Evolutionary conservation across 441 rosid species (phyloP).

Genomic region (Arabidopsis lyrata): DNA sequence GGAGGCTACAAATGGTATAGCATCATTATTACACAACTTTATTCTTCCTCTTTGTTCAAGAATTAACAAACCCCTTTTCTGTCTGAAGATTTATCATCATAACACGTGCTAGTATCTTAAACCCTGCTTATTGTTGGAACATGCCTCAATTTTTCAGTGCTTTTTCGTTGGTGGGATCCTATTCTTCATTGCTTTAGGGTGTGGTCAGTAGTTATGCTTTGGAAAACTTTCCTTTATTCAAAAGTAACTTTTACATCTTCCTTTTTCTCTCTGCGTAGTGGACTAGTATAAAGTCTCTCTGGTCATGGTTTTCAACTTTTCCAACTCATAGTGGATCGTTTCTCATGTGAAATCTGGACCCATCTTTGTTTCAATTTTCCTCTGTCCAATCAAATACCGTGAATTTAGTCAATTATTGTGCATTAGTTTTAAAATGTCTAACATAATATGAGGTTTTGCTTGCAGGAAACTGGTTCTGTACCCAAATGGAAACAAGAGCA

Average conservation of each 20-base stretch:
- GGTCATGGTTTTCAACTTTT: constrained; percentile 15
- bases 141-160: constrained; percentile 9
- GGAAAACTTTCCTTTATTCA: constrained; percentile 10
- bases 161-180: constrained; percentile 7
- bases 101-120: constrained; percentile 10
- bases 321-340: neutral
- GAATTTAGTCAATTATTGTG: neutral
- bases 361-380: constrained; percentile 19
- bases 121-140: neutral
- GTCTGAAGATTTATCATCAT: constrained; percentile 2
- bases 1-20: constrained; percentile 76
- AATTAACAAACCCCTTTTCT: constrained; percentile 4
- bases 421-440: neutral
- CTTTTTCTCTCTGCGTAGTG: neutral
- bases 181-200: neutral
- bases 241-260: neutral
- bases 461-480: constrained; percentile 68
- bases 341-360: constrained; percentile 21
- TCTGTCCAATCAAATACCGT: neutral
- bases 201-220: constrained; percentile 15
- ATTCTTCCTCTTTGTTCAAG: constrained; percentile 3
- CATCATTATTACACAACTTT: constrained; percentile 8
- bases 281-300: neutral
- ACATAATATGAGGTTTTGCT: neutral
- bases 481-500: constrained; percentile 73